Base-by-base conservation (phyloP, 1,284 basidiomycete species). In the Phellinidium pouzarii region DNA sequence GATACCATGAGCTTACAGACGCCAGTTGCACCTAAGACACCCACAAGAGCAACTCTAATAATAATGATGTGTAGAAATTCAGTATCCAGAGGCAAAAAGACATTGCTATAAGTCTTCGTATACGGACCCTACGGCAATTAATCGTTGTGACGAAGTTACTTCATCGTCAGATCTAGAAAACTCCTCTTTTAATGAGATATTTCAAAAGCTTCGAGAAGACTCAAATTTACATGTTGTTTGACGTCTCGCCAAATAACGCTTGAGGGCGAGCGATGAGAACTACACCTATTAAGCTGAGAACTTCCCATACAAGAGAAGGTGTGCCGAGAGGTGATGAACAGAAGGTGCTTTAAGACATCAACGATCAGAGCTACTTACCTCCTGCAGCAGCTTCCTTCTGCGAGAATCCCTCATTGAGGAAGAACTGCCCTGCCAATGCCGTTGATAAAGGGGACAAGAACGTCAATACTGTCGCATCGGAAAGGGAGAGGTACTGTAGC, bases 361-460 rank as follows among this genome's bases (percentile, higher is more conserved):
- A 12, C 22, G 5, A 50, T 36, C 23, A 41, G 14, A 27, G 7
- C n/a, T 31, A 63, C 81, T 63, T 59, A 84, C 84, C 44, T 12
- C 84, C 85, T 1, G 87, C 84, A 5, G 82, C 31, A 1, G 76
- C 72, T 64, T 92, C 81, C 54, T 70, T 73, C 46, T 68, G 65
- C 0, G 76, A 75, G 58, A 88, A 80, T 0, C 65, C 68, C 62
- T 93, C 90, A 14, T 77, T 74, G 6, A 94, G 70, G 22, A 91
- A 71, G 1, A 91, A 54, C 4, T 78, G 79, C 0, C 82, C 89
- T 1, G 83, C 68, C n/a, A 91, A 63, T 0, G 79, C 82, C 0
- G 86, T 88, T 8, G 76, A 72, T 52, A 83, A 75, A 0, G 91
- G 91, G 0, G 77, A 67, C 7, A 94, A 72, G 68, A 91, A 92